Conservation (phyloP, 31 red algal genomes). For the Pterothamnion heteromorphum region DNA sequence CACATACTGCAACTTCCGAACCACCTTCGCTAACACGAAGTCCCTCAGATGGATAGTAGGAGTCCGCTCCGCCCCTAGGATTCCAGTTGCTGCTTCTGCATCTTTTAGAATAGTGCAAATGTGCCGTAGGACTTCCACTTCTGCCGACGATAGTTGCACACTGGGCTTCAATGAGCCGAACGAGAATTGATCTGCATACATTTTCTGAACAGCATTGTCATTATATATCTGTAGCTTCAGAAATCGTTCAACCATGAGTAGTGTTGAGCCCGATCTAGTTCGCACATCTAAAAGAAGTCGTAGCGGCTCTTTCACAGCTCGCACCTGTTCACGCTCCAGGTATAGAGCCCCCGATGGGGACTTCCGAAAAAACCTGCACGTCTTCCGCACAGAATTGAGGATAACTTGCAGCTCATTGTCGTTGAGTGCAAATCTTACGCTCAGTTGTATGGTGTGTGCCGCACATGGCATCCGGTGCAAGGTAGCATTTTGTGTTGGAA, state of each 20-base stretch:
- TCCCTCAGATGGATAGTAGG: slow-evolving; percentile 16
- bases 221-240: slow-evolving; percentile 9
- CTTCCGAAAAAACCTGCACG: slow-evolving; percentile 14
- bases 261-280: neutral
- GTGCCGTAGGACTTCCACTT: slow-evolving; percentile 22
- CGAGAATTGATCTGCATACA: neutral
- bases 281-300: slow-evolving; percentile 16
- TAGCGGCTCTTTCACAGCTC: slow-evolving; percentile 32
- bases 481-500: slow-evolving; percentile 27
- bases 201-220: slow-evolving; percentile 2
- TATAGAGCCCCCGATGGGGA: slow-evolving; percentile 32
- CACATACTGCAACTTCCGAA: slow-evolving; percentile 16
- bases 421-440: slow-evolving; percentile 4
- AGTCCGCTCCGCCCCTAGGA: neutral
- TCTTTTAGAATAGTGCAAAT: slow-evolving; percentile 23
- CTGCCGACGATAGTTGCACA: neutral
- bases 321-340: neutral
- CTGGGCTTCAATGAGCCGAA: slow-evolving; percentile 31
- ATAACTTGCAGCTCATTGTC: slow-evolving; percentile 1
- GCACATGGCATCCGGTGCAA: slow-evolving; percentile 27
- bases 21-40: slow-evolving; percentile 16
- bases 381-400: slow-evolving; percentile 23
- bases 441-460: neutral
- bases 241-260: slow-evolving; percentile 30
- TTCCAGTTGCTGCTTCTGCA: slow-evolving; percentile 22